A percentile compares a stretch with the other conserved stretches of the same genome.
phyloP scores from a whole-genome alignment of 345 rosid genomes.

The Rhodomyrtus tomentosa region DNA sequence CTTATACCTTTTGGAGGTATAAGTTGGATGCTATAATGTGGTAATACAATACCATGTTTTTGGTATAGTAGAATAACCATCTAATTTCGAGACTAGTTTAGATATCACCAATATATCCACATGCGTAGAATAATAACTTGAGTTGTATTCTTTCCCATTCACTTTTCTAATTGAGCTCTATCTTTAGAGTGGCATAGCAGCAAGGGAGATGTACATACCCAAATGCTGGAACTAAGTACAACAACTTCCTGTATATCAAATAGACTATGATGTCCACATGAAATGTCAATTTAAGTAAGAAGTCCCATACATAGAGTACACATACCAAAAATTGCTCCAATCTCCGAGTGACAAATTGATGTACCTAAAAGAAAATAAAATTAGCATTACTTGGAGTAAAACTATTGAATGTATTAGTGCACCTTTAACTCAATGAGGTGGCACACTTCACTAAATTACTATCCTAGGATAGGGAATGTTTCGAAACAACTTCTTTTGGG shows the following conservation, averaged over 20 bases:
- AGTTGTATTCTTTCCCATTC: not conserved
- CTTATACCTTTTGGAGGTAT: not conserved
- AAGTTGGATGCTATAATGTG: not conserved
- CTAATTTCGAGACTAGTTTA: not conserved
- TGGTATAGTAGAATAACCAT: not conserved
- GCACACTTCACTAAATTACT: not conserved
- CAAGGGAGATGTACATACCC: not conserved
- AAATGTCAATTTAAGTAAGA: not conserved
- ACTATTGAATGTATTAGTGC: not conserved
- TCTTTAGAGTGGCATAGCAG: not conserved
- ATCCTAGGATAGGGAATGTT: not conserved
- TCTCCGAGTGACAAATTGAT: conserved; percentile 79
- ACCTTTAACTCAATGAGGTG: not conserved
- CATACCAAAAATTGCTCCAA: conserved; percentile 86
- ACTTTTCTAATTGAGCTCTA: not conserved
- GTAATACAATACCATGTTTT: not conserved
- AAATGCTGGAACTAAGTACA: not conserved
- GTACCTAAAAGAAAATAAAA: conserved; percentile 28
- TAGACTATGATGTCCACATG: not conserved
- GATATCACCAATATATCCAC: not conserved
- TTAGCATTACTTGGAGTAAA: not conserved
- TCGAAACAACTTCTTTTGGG: not conserved
- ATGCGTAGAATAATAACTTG: not conserved
- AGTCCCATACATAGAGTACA: not conserved
- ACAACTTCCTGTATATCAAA: not conserved